phyloP scores from a whole-genome alignment of 495 filamentous ascomycete species.

The Articulospora tetracladia region DNA sequence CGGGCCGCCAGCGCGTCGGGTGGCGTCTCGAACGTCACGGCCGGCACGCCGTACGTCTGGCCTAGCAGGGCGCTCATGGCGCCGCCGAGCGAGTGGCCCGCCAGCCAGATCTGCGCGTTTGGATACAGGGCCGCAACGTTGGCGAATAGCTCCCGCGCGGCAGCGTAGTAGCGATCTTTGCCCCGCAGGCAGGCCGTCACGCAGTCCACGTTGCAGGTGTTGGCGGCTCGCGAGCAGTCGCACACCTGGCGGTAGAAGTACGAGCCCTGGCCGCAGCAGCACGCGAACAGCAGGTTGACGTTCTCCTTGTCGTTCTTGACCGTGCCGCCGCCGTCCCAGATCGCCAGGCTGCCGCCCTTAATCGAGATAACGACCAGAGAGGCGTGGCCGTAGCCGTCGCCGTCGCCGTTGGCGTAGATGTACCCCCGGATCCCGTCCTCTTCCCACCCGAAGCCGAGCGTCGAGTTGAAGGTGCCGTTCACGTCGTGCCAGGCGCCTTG shows the following conservation, averaged over 20 bases:
- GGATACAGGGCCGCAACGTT: constrained; percentile 41
- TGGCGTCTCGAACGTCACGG: constrained; percentile 84
- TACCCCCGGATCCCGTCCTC: constrained; percentile 85
- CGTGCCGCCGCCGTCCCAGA: constrained; percentile 88
- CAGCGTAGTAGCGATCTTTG: constrained; percentile 38
- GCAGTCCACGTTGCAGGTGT: constrained; percentile 42
- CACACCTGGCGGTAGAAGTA: constrained; percentile 38
- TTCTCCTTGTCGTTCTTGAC: constrained; percentile 94
- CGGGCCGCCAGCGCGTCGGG: constrained; percentile 80
- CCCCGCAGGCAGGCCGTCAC: constrained; percentile 28
- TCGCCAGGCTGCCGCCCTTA: constrained; percentile 81
- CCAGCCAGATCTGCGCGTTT: neutral
- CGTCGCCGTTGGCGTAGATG: constrained; percentile 77
- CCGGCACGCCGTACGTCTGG: constrained; percentile 80
- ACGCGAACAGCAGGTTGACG: constrained; percentile 93
- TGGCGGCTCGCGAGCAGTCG: constrained; percentile 34
- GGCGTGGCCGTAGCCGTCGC: constrained; percentile 66
- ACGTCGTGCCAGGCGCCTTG: constrained; percentile 78
- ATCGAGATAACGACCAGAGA: constrained; percentile 80
- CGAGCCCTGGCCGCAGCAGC: constrained; percentile 70
- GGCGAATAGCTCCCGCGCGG: constrained; percentile 37
- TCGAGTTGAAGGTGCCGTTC: constrained; percentile 73
- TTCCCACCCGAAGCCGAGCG: constrained; percentile 80
- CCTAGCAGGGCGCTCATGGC: constrained; percentile 77
- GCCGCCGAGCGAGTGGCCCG: constrained; percentile 71